Conservation (phyloP, 2,329 filamentous ascomycete species). For the Emergomyces pasteurianus region DNA sequence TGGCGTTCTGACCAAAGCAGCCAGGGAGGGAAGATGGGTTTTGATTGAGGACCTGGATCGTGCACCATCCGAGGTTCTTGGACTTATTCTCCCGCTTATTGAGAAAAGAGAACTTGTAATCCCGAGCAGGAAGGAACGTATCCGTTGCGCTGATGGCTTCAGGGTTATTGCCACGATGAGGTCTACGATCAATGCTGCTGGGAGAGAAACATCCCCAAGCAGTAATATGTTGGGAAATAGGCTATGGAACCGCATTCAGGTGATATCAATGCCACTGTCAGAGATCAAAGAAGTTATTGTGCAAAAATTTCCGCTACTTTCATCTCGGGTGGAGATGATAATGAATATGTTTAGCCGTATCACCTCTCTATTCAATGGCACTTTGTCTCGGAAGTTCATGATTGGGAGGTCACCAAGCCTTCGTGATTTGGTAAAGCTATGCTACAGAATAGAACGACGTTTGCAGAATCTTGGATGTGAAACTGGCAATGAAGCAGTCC, state of each 20-base stretch:
- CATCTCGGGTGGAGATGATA: slow-evolving; percentile 41
- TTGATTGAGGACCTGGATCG: slow-evolving; percentile 94
- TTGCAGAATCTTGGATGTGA: slow-evolving; percentile 48
- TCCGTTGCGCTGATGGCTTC: slow-evolving; percentile 74
- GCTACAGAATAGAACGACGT: slow-evolving; percentile 58
- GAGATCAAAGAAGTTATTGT: slow-evolving; percentile 68
- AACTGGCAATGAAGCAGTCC: slow-evolving; percentile 57
- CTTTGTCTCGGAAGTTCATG: slow-evolving; percentile 26
- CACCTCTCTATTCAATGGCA: slow-evolving; percentile 27
- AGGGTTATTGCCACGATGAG: slow-evolving; percentile 85
- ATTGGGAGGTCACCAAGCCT: slow-evolving; percentile 50
- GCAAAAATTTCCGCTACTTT: slow-evolving; percentile 57
- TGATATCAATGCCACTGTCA: slow-evolving; percentile 50
- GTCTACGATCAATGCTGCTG: slow-evolving; percentile 51
- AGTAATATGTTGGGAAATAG: slow-evolving; percentile 64
- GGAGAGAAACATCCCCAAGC: slow-evolving; percentile 58
- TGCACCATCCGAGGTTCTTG: slow-evolving; percentile 88
- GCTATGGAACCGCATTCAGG: slow-evolving; percentile 70
- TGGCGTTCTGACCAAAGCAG: slow-evolving; percentile 85
- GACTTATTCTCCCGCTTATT: slow-evolving; percentile 81
- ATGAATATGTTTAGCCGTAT: slow-evolving; percentile 44
- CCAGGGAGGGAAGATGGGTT: slow-evolving; percentile 90
- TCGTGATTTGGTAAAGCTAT: slow-evolving; percentile 85
- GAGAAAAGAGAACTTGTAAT: slow-evolving; percentile 86
- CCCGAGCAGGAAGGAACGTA: slow-evolving; percentile 73